phyloP scores from a whole-genome alignment of 805 yeast genomes.

The Candida schatavii region DNA sequence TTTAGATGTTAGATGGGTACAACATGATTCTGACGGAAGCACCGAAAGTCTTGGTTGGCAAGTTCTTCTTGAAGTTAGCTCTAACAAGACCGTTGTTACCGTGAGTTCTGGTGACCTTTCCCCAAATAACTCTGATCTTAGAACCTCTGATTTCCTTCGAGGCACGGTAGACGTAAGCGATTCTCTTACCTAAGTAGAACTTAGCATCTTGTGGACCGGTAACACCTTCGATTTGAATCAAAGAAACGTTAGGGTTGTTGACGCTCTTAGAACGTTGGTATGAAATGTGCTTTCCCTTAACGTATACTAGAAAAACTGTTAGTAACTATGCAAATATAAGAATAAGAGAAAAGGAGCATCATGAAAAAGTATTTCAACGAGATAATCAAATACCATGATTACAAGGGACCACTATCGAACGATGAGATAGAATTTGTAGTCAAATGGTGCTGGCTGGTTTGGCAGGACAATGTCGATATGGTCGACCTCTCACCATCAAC shows the following conservation, averaged over 20 bases:
- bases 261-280: slow-evolving; percentile 99
- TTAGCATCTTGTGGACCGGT: slow-evolving; percentile 87
- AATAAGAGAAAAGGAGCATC: neutral
- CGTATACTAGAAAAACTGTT: slow-evolving; percentile 74
- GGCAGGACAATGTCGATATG: too few relatives aligned
- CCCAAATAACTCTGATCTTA: slow-evolving; percentile 99
- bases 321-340: slow-evolving; percentile 19
- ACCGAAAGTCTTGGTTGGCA: slow-evolving; percentile 99
- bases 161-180: slow-evolving; percentile 99
- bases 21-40: slow-evolving; percentile 99
- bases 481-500: too few relatives aligned
- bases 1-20: slow-evolving; percentile 99
- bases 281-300: slow-evolving; percentile 99
- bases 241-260: slow-evolving; percentile 97
- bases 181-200: slow-evolving; percentile 99
- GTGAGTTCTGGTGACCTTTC: slow-evolving; percentile 98
- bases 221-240: slow-evolving; percentile 97
- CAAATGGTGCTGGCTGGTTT: too few relatives aligned
- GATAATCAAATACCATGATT: too few relatives aligned
- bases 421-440: too few relatives aligned
- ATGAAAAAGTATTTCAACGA: neutral
- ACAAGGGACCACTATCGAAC: too few relatives aligned
- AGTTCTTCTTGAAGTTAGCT: slow-evolving; percentile 98
- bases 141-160: slow-evolving; percentile 97
- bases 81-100: slow-evolving; percentile 98